Conservation (phyloP, 2,329 filamentous ascomycete species). For the Truncatella angustata region DNA sequence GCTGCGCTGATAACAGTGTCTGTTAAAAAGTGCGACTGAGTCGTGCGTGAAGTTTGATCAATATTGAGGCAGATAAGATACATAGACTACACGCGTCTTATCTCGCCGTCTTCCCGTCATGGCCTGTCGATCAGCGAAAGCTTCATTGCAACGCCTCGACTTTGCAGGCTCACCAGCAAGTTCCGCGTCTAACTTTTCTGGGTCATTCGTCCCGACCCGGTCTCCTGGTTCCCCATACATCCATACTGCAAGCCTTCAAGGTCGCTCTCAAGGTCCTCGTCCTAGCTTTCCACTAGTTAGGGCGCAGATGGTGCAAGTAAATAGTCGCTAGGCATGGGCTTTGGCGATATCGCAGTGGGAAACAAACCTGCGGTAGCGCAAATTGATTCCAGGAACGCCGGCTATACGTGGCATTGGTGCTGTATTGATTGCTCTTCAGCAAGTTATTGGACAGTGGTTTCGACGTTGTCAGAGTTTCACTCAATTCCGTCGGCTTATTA, state of each 20-base stretch:
- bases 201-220: conserved; percentile 5
- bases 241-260: background rate
- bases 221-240: background rate
- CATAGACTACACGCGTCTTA: background rate
- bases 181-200: background rate
- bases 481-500: conserved; percentile 2
- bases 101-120: background rate
- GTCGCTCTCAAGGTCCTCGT: background rate
- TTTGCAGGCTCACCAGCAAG: background rate
- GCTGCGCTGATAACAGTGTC: too few species aligned
- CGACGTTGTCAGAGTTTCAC: background rate
- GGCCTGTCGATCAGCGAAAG: background rate
- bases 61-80: background rate
- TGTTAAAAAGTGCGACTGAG: too few species aligned
- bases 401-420: conserved; percentile 1
- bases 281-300: too few species aligned
- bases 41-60: background rate
- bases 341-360: background rate
- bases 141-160: background rate
- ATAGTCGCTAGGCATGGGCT: too few species aligned
- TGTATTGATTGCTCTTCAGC: background rate
- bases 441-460: background rate
- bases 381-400: background rate
- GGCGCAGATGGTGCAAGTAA: too few species aligned
- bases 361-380: background rate